Conservation (phyloP, 768 basidiomycete species). For the Lepiota brunneoincarnata region DNA sequence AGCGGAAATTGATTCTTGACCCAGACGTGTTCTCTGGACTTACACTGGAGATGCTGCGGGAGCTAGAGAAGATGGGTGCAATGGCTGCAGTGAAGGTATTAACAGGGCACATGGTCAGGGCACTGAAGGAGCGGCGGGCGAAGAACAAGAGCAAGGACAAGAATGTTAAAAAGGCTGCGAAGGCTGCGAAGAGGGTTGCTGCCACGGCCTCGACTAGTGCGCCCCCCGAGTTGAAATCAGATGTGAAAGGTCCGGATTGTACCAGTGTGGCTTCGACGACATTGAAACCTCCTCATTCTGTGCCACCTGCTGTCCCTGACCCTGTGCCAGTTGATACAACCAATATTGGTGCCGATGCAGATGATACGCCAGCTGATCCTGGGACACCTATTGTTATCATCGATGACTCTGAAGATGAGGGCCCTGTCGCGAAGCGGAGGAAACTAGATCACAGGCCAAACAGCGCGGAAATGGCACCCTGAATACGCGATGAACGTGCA, state of each 20-base stretch:
- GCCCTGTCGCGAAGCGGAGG: constrained; percentile 56
- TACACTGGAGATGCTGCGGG: constrained; percentile 66
- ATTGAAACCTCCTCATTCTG: constrained; percentile 4
- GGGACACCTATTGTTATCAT: constrained; percentile 59
- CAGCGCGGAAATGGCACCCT: neutral
- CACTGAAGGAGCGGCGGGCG: constrained; percentile 70
- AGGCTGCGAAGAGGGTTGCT: constrained; percentile 24
- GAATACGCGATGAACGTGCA: too few relatives aligned
- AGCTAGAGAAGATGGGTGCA: constrained; percentile 78
- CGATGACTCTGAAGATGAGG: constrained; percentile 59
- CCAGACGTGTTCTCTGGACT: constrained; percentile 83
- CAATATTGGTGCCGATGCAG: neutral
- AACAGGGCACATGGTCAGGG: constrained; percentile 82
- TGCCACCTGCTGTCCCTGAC: constrained; percentile 19
- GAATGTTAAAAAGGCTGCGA: constrained; percentile 26
- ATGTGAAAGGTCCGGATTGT: constrained; percentile 6
- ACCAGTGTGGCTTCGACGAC: constrained; percentile 5
- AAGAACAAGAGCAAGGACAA: constrained; percentile 42
- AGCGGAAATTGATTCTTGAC: constrained; percentile 80
- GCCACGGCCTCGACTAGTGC: constrained; percentile 9
- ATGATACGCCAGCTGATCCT: constrained; percentile 26
- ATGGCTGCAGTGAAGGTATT: constrained; percentile 78
- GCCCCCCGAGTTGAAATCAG: neutral
- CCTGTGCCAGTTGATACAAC: constrained; percentile 23
- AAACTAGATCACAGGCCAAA: constrained; percentile 34